Conservation (phyloP, 805 yeast species). For the Monosporozyma yasuniensis region DNA sequence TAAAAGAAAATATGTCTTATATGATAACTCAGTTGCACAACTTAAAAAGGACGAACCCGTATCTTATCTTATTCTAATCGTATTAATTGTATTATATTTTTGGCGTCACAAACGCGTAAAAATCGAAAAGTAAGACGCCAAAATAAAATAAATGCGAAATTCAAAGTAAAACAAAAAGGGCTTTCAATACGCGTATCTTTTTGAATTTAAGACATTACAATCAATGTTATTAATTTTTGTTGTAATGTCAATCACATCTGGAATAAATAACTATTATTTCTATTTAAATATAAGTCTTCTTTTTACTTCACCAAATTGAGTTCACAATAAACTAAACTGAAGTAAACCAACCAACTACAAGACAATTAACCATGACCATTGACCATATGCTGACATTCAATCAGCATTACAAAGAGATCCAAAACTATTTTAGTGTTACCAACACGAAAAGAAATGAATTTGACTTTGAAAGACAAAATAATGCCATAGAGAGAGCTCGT, state of each 20-base stretch:
- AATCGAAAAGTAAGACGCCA: no score
- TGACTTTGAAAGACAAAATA: conserved; percentile 1
- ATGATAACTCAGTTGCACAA: not conserved
- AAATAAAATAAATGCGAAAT: not conserved
- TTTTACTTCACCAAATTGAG: no score
- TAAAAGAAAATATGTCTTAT: not conserved
- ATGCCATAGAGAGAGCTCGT: conserved; percentile 51
- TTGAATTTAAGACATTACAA: no score
- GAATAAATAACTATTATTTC: no score
- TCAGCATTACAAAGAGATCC: conserved; percentile 3
- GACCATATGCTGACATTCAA: not conserved
- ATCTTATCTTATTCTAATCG: no score
- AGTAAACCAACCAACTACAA: not conserved
- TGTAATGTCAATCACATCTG: no score
- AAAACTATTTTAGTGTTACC: conserved; percentile 1
- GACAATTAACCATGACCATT: not conserved
- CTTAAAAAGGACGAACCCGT: no score
- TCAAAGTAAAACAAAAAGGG: not conserved
- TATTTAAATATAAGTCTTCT: no score
- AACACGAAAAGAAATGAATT: not conserved
- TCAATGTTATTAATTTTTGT: no score
- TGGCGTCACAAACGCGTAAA: not conserved
- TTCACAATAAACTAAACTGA: not conserved
- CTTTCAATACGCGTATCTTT: no score
- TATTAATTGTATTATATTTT: no score